Evolutionary conservation across 2,329 filamentous ascomycete genomes (phyloP).

Genomic region (Stemphylium lycopersici): DNA sequence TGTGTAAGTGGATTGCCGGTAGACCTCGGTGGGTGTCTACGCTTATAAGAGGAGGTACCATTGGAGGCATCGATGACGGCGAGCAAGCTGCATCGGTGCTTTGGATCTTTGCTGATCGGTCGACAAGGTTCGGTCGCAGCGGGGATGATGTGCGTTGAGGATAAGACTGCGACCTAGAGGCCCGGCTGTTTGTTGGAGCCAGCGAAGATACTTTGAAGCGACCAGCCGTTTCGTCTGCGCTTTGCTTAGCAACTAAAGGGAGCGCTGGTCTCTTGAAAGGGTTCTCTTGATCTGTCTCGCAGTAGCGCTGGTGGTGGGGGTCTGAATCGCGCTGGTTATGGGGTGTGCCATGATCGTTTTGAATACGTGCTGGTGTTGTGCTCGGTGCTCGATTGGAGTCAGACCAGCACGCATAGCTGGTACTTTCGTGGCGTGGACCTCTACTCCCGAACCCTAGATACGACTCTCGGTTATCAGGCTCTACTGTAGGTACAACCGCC

Average conservation of each 20-base stretch:
- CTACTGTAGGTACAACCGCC: conserved; percentile 35
- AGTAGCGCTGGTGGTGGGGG: neutral
- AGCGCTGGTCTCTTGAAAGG: conserved; percentile 13
- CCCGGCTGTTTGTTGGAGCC: conserved; percentile 18
- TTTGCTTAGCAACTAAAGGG: conserved; percentile 11
- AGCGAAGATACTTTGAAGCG: conserved; percentile 27
- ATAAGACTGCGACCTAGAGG: conserved; percentile 32
- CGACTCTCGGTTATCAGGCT: conserved; percentile 41
- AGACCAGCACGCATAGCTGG: conserved; percentile 52
- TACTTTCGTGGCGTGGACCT: conserved; percentile 37
- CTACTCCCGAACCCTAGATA: conserved; percentile 49
- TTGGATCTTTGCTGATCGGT: conserved; percentile 14
- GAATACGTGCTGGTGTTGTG: conserved; percentile 12
- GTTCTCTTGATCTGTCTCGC: conserved; percentile 3
- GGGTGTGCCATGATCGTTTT: neutral
- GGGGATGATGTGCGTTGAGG: conserved; percentile 30
- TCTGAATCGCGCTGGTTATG: conserved; percentile 13
- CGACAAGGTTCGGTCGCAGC: conserved; percentile 19
- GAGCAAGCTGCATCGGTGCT: conserved; percentile 12
- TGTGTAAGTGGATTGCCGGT: neutral
- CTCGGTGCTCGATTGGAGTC: conserved; percentile 44
- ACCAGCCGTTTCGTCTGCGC: conserved; percentile 11
- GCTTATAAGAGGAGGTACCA: neutral
- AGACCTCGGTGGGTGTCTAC: neutral
- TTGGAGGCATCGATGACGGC: conserved; percentile 28